phyloP scores from a whole-genome alignment of 2,329 filamentous ascomycete genomes.

The Colletotrichum liriopes region DNA sequence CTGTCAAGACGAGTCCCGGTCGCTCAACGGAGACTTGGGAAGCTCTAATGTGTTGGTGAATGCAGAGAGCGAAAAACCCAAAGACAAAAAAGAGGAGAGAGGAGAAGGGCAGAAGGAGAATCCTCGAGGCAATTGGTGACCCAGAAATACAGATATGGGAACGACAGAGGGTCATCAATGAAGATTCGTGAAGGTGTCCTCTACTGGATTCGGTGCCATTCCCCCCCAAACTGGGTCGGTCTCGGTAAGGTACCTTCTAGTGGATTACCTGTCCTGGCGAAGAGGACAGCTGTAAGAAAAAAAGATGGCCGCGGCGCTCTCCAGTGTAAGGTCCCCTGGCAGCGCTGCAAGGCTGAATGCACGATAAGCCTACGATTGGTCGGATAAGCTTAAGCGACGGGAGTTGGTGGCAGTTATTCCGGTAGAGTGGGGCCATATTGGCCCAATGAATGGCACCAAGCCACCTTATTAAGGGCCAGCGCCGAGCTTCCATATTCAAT shows the following conservation, averaged over 20 bases:
- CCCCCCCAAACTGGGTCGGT: slow-evolving; percentile 33
- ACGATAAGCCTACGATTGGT: slow-evolving; percentile 37
- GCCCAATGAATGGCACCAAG: slow-evolving; percentile 4
- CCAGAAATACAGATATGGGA: slow-evolving; percentile 30
- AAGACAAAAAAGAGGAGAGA: slow-evolving; percentile 15
- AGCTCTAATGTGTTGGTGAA: slow-evolving; percentile 5
- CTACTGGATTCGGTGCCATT: slow-evolving; percentile 38
- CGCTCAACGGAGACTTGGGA: slow-evolving; percentile 25
- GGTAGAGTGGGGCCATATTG: background rate
- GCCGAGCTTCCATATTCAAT: slow-evolving; percentile 27
- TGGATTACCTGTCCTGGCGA: slow-evolving; percentile 39
- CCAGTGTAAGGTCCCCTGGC: slow-evolving; percentile 1
- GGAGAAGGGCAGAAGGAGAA: slow-evolving; percentile 10
- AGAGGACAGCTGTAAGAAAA: slow-evolving; percentile 43
- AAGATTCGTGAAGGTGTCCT: slow-evolving; percentile 41
- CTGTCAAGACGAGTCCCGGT: slow-evolving; percentile 32
- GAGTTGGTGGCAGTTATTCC: slow-evolving; percentile 28
- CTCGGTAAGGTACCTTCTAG: slow-evolving; percentile 26
- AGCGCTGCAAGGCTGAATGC: slow-evolving; percentile 33
- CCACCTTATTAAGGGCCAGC: slow-evolving; percentile 29
- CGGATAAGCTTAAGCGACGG: slow-evolving; percentile 37
- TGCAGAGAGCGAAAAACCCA: slow-evolving; percentile 1
- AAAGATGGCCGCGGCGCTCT: slow-evolving; percentile 33
- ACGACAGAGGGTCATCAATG: slow-evolving; percentile 28
- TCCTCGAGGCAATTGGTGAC: slow-evolving; percentile 19